Percentiles rank a stretch among this genome's conserved stretches.
phyloP scores from a whole-genome alignment of 805 yeast genomes.

The Hanseniaspora singularis region DNA sequence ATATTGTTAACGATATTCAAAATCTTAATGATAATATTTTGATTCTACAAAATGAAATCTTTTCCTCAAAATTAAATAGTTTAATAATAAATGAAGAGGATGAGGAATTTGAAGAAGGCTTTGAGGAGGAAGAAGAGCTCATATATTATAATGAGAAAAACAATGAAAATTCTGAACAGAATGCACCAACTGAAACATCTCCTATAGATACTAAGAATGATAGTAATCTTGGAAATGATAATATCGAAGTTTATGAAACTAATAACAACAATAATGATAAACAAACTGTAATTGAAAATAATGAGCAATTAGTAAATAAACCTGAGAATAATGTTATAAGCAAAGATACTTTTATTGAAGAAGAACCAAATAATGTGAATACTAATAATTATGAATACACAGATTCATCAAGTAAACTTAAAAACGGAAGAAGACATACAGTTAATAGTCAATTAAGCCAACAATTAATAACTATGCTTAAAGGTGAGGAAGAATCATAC shows the following conservation, averaged over 20 bases:
- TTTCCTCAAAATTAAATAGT: constrained; percentile 5
- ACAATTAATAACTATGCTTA: not conserved
- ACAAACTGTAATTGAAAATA: too few species aligned
- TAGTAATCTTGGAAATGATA: not conserved
- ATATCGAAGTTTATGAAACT: not conserved
- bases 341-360: too few species aligned
- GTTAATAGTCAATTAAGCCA: not conserved
- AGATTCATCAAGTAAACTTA: constrained; percentile 1
- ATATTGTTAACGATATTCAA: constrained; percentile 68
- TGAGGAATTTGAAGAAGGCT: not conserved
- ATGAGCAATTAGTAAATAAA: too few species aligned
- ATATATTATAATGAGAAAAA: not conserved
- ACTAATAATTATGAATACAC: too few species aligned
- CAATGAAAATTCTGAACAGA: not conserved
- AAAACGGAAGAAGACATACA: not conserved
- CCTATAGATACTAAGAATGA: not conserved
- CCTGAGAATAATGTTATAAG: not conserved
- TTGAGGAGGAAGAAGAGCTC: not conserved
- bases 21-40: constrained; percentile 36
- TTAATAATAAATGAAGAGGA: not conserved
- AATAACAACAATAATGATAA: not conserved
- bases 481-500: constrained; percentile 1
- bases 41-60: constrained; percentile 5
- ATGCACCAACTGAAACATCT: not conserved
- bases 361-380: too few species aligned